Evolutionary conservation across 768 basidiomycete species (phyloP).

Genomic region (Phaffia australis): DNA sequence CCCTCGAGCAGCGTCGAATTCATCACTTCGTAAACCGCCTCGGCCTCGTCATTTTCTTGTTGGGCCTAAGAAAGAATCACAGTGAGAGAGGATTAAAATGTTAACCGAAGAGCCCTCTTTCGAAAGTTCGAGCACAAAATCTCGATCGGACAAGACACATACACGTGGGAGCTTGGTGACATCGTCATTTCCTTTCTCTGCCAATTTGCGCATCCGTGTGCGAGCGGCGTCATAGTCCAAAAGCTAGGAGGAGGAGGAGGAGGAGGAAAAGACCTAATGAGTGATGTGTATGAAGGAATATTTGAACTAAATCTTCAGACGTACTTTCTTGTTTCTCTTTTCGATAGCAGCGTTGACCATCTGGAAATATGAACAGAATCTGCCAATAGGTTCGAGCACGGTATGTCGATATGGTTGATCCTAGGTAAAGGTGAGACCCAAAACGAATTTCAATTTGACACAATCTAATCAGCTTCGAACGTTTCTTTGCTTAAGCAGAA

Average conservation of each 20-base stretch:
- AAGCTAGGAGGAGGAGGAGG: conserved; percentile 46
- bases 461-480: background rate
- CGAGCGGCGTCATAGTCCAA: conserved; percentile 91
- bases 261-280: background rate
- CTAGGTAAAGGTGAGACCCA: conserved; percentile 39
- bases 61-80: conserved; percentile 52
- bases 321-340: conserved; percentile 93
- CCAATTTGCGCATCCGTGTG: conserved; percentile 73
- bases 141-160: conserved; percentile 27
- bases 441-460: background rate
- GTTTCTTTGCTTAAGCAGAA: too few species aligned
- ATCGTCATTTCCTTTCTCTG: conserved; percentile 89
- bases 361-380: conserved; percentile 92
- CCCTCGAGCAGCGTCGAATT: conserved; percentile 86
- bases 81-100: background rate
- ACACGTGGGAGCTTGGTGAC: conserved; percentile 79
- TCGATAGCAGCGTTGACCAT: conserved; percentile 82
- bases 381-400: conserved; percentile 87
- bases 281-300: background rate
- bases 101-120: background rate
- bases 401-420: conserved; percentile 90
- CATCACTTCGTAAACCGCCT: conserved; percentile 84
- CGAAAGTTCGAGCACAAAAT: background rate
- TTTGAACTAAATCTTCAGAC: conserved; percentile 17
- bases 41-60: conserved; percentile 88